Conservation (phyloP, 1,284 basidiomycete genomes). For the Calocybe gambosa region DNA sequence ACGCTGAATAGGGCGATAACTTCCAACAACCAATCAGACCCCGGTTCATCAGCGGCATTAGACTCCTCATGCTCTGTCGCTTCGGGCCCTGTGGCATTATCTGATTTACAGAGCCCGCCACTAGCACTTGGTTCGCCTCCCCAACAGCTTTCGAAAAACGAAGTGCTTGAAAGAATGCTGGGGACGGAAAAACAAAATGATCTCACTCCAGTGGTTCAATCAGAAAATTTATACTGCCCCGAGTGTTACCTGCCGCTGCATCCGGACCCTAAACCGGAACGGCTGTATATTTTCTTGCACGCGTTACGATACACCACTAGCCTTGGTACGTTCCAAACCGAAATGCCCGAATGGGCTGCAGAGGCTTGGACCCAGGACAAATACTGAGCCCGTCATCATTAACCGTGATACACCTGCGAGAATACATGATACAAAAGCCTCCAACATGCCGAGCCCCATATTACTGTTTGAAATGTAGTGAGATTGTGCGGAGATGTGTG, state of each 20-base stretch:
- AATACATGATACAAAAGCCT: slow-evolving; percentile 12
- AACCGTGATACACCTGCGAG: slow-evolving; percentile 4
- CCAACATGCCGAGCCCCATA: neutral
- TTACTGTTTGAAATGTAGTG: neutral
- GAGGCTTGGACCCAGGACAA: slow-evolving; percentile 59
- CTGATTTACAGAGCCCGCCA: slow-evolving; percentile 10
- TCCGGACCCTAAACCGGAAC: slow-evolving; percentile 86
- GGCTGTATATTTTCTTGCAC: slow-evolving; percentile 90
- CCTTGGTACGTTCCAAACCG: slow-evolving; percentile 68
- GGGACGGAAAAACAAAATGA: slow-evolving; percentile 27
- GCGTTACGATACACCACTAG: slow-evolving; percentile 79
- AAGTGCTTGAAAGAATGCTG: slow-evolving; percentile 37
- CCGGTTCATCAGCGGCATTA: neutral
- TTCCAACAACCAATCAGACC: neutral
- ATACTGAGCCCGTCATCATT: slow-evolving; percentile 8
- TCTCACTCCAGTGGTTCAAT: slow-evolving; percentile 24
- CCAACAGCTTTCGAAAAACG: slow-evolving; percentile 38
- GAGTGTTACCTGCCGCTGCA: slow-evolving; percentile 88
- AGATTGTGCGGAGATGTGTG: neutral
- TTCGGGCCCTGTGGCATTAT: slow-evolving; percentile 5
- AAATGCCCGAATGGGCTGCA: slow-evolving; percentile 68
- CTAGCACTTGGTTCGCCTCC: slow-evolving; percentile 13
- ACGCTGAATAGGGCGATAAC: slow-evolving; percentile 16
- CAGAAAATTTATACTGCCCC: slow-evolving; percentile 58
- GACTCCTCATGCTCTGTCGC: slow-evolving; percentile 4